Base-by-base conservation (phyloP, 2,329 filamentous ascomycete genomes). In the Colletotrichum neosansevieriae region DNA sequence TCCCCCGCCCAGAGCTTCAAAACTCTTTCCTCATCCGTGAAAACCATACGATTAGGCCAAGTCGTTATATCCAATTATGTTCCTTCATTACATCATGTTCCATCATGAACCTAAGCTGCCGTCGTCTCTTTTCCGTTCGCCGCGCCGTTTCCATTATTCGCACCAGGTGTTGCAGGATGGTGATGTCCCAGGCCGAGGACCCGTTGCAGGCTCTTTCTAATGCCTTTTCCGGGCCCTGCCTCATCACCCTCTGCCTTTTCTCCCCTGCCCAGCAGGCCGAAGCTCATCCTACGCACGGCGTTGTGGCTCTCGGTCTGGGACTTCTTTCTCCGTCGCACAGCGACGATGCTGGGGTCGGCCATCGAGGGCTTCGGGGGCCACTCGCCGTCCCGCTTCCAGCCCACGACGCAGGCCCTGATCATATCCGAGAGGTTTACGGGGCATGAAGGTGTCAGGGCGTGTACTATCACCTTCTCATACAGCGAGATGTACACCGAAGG, bases 311-410 rank as follows among this genome's bases (percentile, higher is more conserved):
- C 56, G 15, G 72, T 38, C 17, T 51, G 45, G 2, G 70, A 73
- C 74, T 77, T 76, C 71, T 79, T 83, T 76, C 78, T 83, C 72
- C 79, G 83, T 44, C 79, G 79, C 11, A 78, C 74, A 3, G 77
- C 79, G 4, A 80, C 75, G 11, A 72, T 78, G 69, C 74, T 79
- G 70, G 84, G 77, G 74, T 87, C 82, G 51, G 83, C 73, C 53
- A 85, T 75, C 17, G 81, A 81, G 0, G 84, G 78, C 72, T 88
- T 88, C 1, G 92, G 93, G 4, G 95, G 94, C 95, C 95, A 98
- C 78, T 97, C 93, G 15, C 94, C 94, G 74, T 96, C 93, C 45
- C 93, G 87, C 79, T 97, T 97, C 95, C 95, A 98, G 49, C 95
- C 95, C 32, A 91, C 86, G 1, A 98, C 94, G 72, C 95, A 92